Evolutionary conservation across 345 rosid species (phyloP).

Genomic region (Ricinus communis): DNA sequence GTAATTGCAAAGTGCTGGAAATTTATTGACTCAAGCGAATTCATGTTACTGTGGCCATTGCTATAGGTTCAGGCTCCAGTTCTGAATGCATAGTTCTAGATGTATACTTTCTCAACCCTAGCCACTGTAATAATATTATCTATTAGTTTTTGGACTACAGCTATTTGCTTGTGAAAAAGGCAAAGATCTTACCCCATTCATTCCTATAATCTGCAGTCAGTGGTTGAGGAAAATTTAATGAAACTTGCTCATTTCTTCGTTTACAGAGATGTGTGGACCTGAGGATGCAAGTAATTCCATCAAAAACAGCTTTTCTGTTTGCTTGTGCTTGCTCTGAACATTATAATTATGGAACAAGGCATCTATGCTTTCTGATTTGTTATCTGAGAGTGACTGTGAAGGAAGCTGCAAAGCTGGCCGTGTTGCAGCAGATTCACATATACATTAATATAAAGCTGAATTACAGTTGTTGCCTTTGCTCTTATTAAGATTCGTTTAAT

Average conservation of each 20-base stretch:
- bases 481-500: neutral
- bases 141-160: neutral
- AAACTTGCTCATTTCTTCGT: neutral
- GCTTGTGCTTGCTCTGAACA: constrained; percentile 15
- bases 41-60: neutral
- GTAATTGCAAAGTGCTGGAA: constrained; percentile 22
- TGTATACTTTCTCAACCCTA: neutral
- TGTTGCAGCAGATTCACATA: neutral
- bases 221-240: neutral
- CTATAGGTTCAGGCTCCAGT: neutral
- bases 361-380: neutral
- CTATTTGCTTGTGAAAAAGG: neutral
- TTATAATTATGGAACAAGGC: neutral
- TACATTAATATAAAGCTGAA: neutral
- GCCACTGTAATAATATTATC: neutral
- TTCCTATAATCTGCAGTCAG: neutral
- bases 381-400: neutral
- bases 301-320: neutral
- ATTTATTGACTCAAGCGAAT: neutral
- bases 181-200: neutral
- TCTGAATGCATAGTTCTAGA: neutral
- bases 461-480: neutral
- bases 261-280: constrained; percentile 3
- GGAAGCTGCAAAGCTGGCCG: constrained; percentile 10
- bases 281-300: neutral